Conservation (phyloP, 1,284 basidiomycete genomes). For the Fereydounia khargensis region DNA sequence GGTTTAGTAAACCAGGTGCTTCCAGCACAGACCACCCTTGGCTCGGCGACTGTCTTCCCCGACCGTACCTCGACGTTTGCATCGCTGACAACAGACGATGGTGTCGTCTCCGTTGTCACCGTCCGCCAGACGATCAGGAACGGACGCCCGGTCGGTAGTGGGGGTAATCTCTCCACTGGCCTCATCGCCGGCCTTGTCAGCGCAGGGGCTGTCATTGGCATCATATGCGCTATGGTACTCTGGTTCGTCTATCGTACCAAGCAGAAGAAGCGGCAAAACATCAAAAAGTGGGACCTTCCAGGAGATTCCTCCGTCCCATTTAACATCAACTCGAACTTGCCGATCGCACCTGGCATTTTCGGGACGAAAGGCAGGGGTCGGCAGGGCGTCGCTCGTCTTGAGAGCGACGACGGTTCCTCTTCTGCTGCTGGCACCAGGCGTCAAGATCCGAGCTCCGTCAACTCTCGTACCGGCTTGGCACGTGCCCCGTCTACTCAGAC, state of each 20-base stretch:
- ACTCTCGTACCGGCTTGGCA: too few relatives aligned
- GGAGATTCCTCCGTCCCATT: constrained; percentile 24
- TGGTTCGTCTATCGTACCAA: constrained; percentile 30
- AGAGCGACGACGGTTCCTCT: too few relatives aligned
- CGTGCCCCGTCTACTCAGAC: too few relatives aligned
- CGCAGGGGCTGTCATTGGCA: constrained; percentile 10
- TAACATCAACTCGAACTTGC: constrained; percentile 21
- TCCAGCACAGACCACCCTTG: constrained; percentile 7
- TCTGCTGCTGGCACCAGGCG: too few relatives aligned
- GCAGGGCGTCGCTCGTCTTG: too few relatives aligned
- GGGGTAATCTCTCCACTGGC: constrained; percentile 3
- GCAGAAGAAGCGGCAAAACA: constrained; percentile 18
- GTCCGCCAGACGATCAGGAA: constrained; percentile 29
- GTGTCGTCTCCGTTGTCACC: constrained; percentile 21
- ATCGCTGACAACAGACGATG: constrained; percentile 24
- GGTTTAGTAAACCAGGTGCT: too few relatives aligned
- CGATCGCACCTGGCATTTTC: constrained; percentile 25
- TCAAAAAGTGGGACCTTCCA: constrained; percentile 28
- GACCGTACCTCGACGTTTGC: constrained; percentile 29
- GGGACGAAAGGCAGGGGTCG: too few relatives aligned
- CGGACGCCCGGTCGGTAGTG: constrained; percentile 7
- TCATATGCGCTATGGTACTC: constrained; percentile 16
- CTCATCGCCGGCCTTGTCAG: constrained; percentile 22
- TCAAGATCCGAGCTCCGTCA: too few relatives aligned
- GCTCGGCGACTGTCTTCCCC: constrained; percentile 19